A percentile compares a stretch with the other conserved stretches of the same genome.
Conservation (phyloP, 495 filamentous ascomycete species). For the Endocarpon pusillum region DNA sequence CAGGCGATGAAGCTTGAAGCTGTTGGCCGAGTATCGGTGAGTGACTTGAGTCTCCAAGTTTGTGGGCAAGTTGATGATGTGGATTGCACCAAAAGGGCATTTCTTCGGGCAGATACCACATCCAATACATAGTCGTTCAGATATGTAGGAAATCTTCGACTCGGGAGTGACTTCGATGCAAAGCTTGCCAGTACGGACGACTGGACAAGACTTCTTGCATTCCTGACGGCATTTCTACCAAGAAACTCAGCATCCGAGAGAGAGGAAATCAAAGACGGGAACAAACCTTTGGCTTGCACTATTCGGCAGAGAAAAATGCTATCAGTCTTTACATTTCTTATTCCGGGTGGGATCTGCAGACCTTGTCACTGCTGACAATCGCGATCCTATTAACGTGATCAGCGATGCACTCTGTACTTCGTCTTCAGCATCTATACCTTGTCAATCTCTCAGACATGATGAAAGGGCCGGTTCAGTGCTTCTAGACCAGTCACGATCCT, state of each 20-base stretch:
- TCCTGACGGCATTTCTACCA: slow-evolving; percentile 84
- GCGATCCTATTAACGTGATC: slow-evolving; percentile 59
- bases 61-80: slow-evolving; percentile 98
- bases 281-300: slow-evolving; percentile 94
- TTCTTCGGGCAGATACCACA: slow-evolving; percentile 99
- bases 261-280: not conserved
- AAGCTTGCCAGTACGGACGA: slow-evolving; percentile 91
- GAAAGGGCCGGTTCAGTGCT: slow-evolving; percentile 2
- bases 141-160: slow-evolving; percentile 96
- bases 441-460: slow-evolving; percentile 78
- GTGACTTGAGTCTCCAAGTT: slow-evolving; percentile 96
- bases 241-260: slow-evolving; percentile 7
- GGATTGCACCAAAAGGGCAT: slow-evolving; percentile 97
- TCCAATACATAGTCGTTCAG: slow-evolving; percentile 85
- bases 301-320: slow-evolving; percentile 21
- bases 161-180: slow-evolving; percentile 85
- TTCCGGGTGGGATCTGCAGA: too few species aligned
- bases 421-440: slow-evolving; percentile 34
- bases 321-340: too few species aligned
- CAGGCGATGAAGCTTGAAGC: slow-evolving; percentile 95
- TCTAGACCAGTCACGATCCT: too few species aligned
- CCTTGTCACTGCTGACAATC: slow-evolving; percentile 95
- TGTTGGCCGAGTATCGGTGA: slow-evolving; percentile 96
- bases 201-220: slow-evolving; percentile 98
- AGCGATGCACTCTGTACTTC: slow-evolving; percentile 7